A percentile compares a stretch with the other conserved stretches of the same genome.
These are phyloP conservation scores for Sarocladiaceae sp. DNA, from an alignment of 2,329 filamentous ascomycete genomes.

Conservation along the genomic window DNA sequence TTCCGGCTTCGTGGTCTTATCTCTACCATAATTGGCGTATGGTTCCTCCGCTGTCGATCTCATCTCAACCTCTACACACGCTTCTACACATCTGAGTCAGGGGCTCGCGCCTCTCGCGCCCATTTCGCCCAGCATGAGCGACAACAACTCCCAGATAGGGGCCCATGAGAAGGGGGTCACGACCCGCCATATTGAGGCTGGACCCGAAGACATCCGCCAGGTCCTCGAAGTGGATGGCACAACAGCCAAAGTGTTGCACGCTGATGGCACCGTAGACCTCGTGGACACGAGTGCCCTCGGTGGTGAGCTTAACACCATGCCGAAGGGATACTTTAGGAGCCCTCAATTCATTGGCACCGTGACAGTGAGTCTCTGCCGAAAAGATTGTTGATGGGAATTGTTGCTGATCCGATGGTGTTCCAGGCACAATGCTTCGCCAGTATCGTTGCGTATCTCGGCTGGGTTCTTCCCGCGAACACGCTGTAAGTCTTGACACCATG, in stretches of 20 bases:
- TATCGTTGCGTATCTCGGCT: slow-evolving; percentile 27
- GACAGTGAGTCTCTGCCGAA: slow-evolving; percentile 17
- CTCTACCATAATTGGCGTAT: no score
- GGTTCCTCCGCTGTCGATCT: no score
- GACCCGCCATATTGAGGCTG: slow-evolving; percentile 3
- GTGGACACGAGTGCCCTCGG: slow-evolving; percentile 36
- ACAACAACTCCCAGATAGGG: no score
- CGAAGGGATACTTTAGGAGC: slow-evolving; percentile 32
- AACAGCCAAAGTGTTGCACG: slow-evolving; percentile 25
- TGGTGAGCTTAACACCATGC: slow-evolving; percentile 32
- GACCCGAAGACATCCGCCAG: slow-evolving; percentile 7
- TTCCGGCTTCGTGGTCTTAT: no score
- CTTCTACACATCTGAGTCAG: slow-evolving; percentile 2
- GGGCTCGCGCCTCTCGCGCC: background rate
- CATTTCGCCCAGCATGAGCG: slow-evolving; percentile 3
- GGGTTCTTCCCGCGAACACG: slow-evolving; percentile 29
- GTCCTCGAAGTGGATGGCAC: slow-evolving; percentile 14
- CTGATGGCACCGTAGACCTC: slow-evolving; percentile 35
- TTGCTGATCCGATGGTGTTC: background rate
- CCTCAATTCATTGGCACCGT: slow-evolving; percentile 35
- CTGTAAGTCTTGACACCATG: slow-evolving; percentile 17
- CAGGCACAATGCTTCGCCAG: slow-evolving; percentile 27
- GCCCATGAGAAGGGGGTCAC: no score
- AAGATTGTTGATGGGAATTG: background rate
- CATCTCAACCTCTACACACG: background rate